Evolutionary conservation across 2,329 filamentous ascomycete genomes (phyloP).

Genomic region (Cladorrhinum sp.): DNA sequence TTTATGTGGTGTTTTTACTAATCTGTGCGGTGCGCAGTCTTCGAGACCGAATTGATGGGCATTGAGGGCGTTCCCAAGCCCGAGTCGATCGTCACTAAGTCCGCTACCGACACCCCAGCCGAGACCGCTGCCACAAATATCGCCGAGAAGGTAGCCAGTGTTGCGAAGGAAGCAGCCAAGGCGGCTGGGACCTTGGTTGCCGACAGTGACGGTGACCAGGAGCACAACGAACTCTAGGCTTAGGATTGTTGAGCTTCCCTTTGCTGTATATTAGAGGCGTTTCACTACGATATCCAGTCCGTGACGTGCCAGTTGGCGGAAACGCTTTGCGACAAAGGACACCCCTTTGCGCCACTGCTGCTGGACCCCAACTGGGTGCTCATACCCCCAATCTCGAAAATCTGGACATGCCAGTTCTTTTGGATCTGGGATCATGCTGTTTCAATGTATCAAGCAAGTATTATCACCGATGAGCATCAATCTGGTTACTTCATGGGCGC

Average conservation of each 20-base stretch:
- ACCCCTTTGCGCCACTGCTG: too few relatives aligned
- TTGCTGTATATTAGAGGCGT: not conserved
- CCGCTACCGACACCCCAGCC: conserved; percentile 31
- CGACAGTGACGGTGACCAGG: conserved; percentile 54
- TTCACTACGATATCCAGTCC: not conserved
- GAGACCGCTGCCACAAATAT: conserved; percentile 34
- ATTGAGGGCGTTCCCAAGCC: conserved; percentile 69
- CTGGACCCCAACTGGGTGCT: too few relatives aligned
- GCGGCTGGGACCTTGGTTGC: conserved; percentile 50
- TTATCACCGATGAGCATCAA: not conserved
- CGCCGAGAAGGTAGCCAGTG: conserved; percentile 46
- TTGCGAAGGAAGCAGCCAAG: conserved; percentile 47
- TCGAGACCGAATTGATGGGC: conserved; percentile 84
- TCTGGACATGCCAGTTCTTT: not conserved
- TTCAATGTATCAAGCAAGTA: not conserved
- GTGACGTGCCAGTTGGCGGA: not conserved
- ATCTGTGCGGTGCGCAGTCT: conserved; percentile 52
- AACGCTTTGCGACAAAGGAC: not conserved
- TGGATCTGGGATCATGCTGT: not conserved
- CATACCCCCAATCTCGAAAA: too few relatives aligned
- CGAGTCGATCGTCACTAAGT: conserved; percentile 45
- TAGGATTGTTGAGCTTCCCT: not conserved
- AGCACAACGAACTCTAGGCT: conserved; percentile 58
- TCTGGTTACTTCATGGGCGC: not conserved
- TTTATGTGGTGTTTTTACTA: conserved; percentile 8